Evolutionary conservation across 768 basidiomycete species (phyloP).

Genomic region (Naganishia vishniacii): DNA sequence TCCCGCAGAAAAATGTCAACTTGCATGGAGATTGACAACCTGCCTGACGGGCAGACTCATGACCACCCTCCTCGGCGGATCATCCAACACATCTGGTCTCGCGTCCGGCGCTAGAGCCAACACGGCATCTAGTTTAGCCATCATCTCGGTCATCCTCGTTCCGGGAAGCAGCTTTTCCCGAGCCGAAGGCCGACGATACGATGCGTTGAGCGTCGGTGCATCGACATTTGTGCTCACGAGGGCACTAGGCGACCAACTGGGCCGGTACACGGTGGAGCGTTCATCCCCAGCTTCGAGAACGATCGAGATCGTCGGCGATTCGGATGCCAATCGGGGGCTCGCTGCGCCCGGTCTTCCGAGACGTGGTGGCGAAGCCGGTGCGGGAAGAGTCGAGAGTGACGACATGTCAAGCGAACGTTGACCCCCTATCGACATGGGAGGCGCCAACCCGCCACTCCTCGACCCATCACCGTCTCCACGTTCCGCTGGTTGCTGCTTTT

Average conservation of each 20-base stretch:
- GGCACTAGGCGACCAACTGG: conserved; percentile 21
- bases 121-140: conserved; percentile 38
- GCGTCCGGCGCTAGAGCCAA: conserved; percentile 37
- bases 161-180: not conserved
- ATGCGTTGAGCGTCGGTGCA: not conserved
- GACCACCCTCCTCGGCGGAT: conserved; percentile 78
- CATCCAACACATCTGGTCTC: conserved; percentile 63
- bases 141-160: conserved; percentile 14
- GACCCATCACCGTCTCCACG: not conserved
- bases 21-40: conserved; percentile 67
- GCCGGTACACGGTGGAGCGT: conserved; percentile 30
- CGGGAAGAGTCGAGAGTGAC: conserved; percentile 66
- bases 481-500: not conserved
- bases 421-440: not conserved
- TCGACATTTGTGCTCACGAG: not conserved
- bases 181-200: not conserved
- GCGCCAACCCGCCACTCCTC: not conserved
- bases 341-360: conserved; percentile 60
- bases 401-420: not conserved
- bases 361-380: conserved; percentile 57
- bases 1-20: conserved; percentile 16
- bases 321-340: conserved; percentile 41
- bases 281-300: conserved; percentile 42
- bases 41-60: conserved; percentile 82
- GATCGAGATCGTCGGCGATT: conserved; percentile 40